Evolutionary conservation across 345 rosid species (phyloP).

Genomic region (Turnera subulata): DNA sequence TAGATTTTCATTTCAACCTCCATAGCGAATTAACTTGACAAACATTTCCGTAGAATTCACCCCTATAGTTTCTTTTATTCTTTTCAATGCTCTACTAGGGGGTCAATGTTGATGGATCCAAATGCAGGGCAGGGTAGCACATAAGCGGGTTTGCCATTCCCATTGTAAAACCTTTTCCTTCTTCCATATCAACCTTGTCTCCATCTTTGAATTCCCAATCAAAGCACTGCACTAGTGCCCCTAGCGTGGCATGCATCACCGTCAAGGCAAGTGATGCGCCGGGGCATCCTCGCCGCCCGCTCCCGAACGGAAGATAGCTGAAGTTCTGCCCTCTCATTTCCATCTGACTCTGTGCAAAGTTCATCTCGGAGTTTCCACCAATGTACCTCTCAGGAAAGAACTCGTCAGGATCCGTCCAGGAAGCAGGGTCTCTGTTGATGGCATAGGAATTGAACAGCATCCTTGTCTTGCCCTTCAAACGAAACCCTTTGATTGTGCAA

Average conservation of each 20-base stretch:
- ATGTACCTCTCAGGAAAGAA: constrained; percentile 6
- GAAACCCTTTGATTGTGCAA: neutral
- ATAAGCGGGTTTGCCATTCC: constrained; percentile 1
- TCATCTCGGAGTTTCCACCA: neutral
- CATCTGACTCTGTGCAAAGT: neutral
- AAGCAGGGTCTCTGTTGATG: constrained; percentile 3
- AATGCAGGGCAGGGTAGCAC: constrained; percentile 2
- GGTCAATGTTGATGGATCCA: constrained; percentile 1
- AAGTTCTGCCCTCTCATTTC: constrained; percentile 7
- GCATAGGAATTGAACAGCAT: constrained; percentile 2
- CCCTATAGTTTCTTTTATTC: too few relatives aligned
- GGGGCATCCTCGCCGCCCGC: constrained; percentile 7
- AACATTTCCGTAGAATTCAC: too few relatives aligned
- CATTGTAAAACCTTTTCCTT: neutral
- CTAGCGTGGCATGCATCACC: constrained; percentile 1
- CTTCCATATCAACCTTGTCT: constrained; percentile 3
- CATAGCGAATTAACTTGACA: too few relatives aligned
- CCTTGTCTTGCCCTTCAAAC: constrained; percentile 4
- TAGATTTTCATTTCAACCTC: too few relatives aligned
- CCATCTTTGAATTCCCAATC: constrained; percentile 11
- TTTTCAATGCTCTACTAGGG: too few relatives aligned
- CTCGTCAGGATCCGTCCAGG: neutral
- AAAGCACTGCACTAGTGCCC: constrained; percentile 12
- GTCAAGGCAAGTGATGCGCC: constrained; percentile 3
- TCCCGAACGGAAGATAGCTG: constrained; percentile 8